Evolutionary conservation across 176 grass and related monocot species (phyloP), one percentile per base, ranked within the genome.

Genomic region (Carex scoparia): DNA sequence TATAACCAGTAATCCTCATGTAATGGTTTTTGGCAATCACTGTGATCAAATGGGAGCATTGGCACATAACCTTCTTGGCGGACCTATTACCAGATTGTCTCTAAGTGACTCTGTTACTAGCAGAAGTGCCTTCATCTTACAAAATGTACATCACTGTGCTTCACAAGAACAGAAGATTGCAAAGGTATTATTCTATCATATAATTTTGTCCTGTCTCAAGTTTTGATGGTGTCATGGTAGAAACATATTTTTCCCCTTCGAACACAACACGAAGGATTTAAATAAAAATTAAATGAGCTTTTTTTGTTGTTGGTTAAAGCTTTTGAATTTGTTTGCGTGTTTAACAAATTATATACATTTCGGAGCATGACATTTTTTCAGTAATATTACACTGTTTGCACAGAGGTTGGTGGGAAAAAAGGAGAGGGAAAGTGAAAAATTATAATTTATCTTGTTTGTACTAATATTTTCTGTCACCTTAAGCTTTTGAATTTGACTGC

Each of bases 51-150:
- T 86, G 40, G 81, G 60, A 32, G 82, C 23, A 11, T 68, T 87
- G 18, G 85, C 81, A 44, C 76, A 86, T 83, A 88, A 88, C 67
- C 53, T 95, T 75, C 37, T 99, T 4, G 38, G 6, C 64, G 88
- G 87, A 75, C 89, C 86, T 83, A 87, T 95, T 82, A 91, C 74
- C 12, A 99, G 86, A 83, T 85, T 95, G 30, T 87, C 49, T 58
- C 65, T 84, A 8, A 87, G 80, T 67, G 91, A 88, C 68, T 87
- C 84, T 28, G 44, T 93, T 79, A 53, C 73, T 68, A 88, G 86
- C 80, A 79, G 37, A 86, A 93, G 91, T 87, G 92, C 84, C 65
- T 93, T 93, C 28, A 33, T 94, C 69, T 59, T 74, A 10, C 92
- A 94, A 80, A 15, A 87, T 77, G 84, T 91, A 13, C 84, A 92